phyloP scores from a whole-genome alignment of 1,284 basidiomycete genomes.

The Pseudozyma pruni region DNA sequence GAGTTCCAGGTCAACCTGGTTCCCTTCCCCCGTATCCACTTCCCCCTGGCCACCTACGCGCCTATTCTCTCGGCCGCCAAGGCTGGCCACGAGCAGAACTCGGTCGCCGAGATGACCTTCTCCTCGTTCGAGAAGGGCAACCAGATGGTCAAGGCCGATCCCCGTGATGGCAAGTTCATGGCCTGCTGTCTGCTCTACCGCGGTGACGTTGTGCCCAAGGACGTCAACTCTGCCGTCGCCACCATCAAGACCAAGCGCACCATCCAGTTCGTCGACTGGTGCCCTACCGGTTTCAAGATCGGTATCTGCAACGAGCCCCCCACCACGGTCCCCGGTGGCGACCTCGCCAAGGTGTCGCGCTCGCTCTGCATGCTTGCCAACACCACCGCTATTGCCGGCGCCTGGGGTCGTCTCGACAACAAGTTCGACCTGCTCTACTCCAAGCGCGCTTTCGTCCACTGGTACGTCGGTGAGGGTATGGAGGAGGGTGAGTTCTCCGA shows the following conservation, averaged over 20 bases:
- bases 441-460: constrained; percentile 68
- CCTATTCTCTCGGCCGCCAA: constrained; percentile 85
- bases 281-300: constrained; percentile 94
- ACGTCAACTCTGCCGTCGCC: constrained; percentile 90
- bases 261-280: constrained; percentile 96
- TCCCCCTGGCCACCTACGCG: constrained; percentile 95
- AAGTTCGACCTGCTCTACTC: constrained; percentile 92
- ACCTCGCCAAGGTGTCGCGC: constrained; percentile 91
- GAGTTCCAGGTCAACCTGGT: constrained; percentile 99
- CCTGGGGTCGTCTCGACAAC: constrained; percentile 96
- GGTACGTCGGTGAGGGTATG: constrained; percentile 96
- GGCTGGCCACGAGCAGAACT: constrained; percentile 95
- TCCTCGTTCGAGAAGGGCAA: constrained; percentile 97
- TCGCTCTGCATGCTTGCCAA: constrained; percentile 97
- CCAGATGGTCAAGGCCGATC: constrained; percentile 81
- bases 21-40: constrained; percentile 86
- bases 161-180: constrained; percentile 83
- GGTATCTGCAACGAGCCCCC: constrained; percentile 97
- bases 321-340: constrained; percentile 83
- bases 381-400: constrained; percentile 91
- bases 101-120: constrained; percentile 97
- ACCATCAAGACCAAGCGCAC: constrained; percentile 83
- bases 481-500: constrained; percentile 99
- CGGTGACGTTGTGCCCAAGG: constrained; percentile 97
- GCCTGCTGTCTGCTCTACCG: constrained; percentile 73